These are phyloP conservation scores for Paratinospora sagittata DNA, from an alignment of 164 flowering plant genomes.

Conservation along the genomic window DNA sequence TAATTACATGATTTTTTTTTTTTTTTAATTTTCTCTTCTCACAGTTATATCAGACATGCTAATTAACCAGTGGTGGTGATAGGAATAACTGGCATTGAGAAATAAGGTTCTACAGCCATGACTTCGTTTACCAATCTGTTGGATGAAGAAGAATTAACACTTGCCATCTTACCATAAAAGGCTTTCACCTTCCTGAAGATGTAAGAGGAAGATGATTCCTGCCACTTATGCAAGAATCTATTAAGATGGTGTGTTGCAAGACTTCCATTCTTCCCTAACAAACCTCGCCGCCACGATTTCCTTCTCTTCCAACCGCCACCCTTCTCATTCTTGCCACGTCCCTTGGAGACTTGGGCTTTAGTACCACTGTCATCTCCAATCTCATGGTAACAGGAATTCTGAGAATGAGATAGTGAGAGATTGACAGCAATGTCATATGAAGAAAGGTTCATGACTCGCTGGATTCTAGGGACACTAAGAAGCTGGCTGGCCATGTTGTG, in stretches of 20 bases:
- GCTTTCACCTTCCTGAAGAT: constrained; percentile 10
- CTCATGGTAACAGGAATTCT: background rate
- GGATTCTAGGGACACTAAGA: constrained; percentile 5
- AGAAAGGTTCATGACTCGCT: background rate
- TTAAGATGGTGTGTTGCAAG: background rate
- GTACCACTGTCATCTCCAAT: constrained; percentile 1
- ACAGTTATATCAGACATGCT: background rate
- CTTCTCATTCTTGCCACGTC: background rate
- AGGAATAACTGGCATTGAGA: constrained; percentile 18
- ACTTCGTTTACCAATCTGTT: constrained; percentile 3
- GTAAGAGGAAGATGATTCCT: background rate
- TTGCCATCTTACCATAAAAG: background rate
- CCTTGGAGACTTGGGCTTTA: background rate
- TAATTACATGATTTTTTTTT: background rate
- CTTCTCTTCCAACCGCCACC: background rate
- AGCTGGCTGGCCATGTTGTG: background rate
- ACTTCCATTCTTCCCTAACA: background rate
- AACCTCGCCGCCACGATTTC: background rate
- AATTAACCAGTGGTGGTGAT: background rate
- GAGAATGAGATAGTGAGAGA: background rate
- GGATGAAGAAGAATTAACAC: background rate
- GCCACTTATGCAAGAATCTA: background rate
- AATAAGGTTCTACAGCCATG: constrained; percentile 16
- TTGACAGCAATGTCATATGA: background rate
- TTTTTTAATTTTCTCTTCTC: background rate